Percentiles rank a stretch among this genome's conserved stretches.
Evolutionary conservation across 805 yeast species (phyloP).

Genomic region (Yamadazyma kitorensis): DNA sequence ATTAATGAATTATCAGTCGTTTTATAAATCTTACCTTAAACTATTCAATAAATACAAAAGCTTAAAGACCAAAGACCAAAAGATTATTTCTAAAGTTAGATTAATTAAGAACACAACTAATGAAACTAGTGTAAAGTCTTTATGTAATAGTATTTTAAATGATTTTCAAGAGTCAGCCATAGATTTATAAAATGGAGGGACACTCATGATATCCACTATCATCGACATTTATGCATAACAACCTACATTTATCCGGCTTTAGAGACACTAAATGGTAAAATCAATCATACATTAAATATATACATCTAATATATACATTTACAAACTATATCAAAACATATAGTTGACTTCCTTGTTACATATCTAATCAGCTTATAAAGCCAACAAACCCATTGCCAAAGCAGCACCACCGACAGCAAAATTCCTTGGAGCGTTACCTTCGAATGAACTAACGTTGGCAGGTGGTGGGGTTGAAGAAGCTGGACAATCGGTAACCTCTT

Average conservation of each 20-base stretch:
- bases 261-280: too few species aligned
- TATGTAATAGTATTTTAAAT: constrained; percentile 21
- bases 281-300: too few species aligned
- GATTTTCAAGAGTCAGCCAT: too few species aligned
- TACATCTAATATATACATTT: too few species aligned
- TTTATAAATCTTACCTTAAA: constrained; percentile 30
- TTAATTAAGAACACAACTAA: constrained; percentile 20
- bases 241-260: too few species aligned
- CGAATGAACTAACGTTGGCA: constrained; percentile 10
- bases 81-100: constrained; percentile 13
- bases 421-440: constrained; percentile 8
- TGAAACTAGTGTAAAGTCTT: constrained; percentile 17
- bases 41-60: constrained; percentile 26
- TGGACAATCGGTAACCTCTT: constrained; percentile 9
- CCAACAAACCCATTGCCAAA: constrained; percentile 10
- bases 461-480: constrained; percentile 16
- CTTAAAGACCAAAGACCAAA: constrained; percentile 8
- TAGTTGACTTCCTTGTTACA: too few species aligned
- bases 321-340: too few species aligned
- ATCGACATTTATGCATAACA: too few species aligned
- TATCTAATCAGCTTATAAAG: constrained; percentile 5
- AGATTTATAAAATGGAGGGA: too few species aligned
- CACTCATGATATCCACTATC: too few species aligned
- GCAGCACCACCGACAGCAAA: constrained; percentile 14
- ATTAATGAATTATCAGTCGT: constrained; percentile 21